These are phyloP conservation scores for Triticum timopheevii DNA, from an alignment of 176 grass and related monocot genomes.

Conservation along the genomic window DNA sequence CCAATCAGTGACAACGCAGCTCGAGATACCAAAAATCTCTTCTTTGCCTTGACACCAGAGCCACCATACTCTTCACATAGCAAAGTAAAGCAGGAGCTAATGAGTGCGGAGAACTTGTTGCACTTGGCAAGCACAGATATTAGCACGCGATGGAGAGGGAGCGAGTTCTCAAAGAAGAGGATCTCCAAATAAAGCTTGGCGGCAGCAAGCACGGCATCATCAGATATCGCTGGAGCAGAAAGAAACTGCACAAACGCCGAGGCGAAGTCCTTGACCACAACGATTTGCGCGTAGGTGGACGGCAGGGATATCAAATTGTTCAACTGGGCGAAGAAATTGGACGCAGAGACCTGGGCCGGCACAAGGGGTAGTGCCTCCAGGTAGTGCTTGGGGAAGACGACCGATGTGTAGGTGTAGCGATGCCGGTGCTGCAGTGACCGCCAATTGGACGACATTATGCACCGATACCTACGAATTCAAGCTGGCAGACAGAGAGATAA, in stretches of 20 bases:
- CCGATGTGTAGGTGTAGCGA: conserved; percentile 83
- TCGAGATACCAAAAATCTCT: conserved; percentile 76
- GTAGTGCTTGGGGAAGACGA: conserved; percentile 75
- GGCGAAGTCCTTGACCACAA: conserved; percentile 66
- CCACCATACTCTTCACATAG: conserved; percentile 76
- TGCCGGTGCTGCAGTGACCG: conserved; percentile 87
- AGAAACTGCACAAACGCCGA: conserved; percentile 65
- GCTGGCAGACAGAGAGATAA: background rate
- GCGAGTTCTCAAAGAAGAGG: conserved; percentile 87
- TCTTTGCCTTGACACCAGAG: conserved; percentile 61
- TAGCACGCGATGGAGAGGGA: conserved; percentile 76
- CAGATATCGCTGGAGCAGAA: conserved; percentile 35
- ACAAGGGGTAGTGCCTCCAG: conserved; percentile 50
- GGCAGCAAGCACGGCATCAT: conserved; percentile 37
- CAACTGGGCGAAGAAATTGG: conserved; percentile 63
- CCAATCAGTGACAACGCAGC: conserved; percentile 80
- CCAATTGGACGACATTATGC: conserved; percentile 86
- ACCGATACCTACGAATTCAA: background rate
- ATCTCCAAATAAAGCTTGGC: conserved; percentile 80
- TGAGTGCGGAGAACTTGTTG: conserved; percentile 51
- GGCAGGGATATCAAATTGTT: conserved; percentile 66
- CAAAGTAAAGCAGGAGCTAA: conserved; percentile 57
- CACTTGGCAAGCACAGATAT: conserved; percentile 79
- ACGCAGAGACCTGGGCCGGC: conserved; percentile 28
- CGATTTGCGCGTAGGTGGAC: conserved; percentile 82